Evolutionary conservation across 2,329 filamentous ascomycete species (phyloP).

Genomic region (Arthrobotrys megalospora): DNA sequence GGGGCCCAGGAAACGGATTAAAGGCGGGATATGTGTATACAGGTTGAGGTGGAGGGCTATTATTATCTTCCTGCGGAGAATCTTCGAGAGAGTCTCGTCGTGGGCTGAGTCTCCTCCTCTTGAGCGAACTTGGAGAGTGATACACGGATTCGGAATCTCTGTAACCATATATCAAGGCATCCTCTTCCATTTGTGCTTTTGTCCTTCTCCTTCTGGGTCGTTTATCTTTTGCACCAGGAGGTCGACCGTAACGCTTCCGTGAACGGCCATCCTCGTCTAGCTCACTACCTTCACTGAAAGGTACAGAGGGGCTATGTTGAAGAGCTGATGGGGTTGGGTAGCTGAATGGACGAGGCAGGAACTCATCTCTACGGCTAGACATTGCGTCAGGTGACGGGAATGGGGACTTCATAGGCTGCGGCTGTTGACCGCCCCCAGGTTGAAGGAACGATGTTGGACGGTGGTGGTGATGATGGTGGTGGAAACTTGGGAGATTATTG

Average conservation of each 20-base stretch:
- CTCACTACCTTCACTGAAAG: conserved; percentile 48
- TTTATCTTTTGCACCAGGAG: conserved; percentile 60
- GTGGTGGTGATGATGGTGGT: conserved; percentile 54
- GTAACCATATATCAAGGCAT: conserved; percentile 58
- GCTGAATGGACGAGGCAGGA: conserved; percentile 53
- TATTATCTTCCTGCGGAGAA: conserved; percentile 46
- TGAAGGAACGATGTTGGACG: conserved; percentile 42
- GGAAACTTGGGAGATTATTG: conserved; percentile 50
- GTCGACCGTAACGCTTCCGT: conserved; percentile 56
- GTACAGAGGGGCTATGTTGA: conserved; percentile 30
- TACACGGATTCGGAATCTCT: conserved; percentile 58
- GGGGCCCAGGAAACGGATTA: conserved; percentile 43
- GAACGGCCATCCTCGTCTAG: conserved; percentile 55
- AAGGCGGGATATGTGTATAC: conserved; percentile 51
- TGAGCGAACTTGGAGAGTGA: conserved; percentile 56
- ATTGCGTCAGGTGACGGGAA: conserved; percentile 57
- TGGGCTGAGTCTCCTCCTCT: conserved; percentile 53
- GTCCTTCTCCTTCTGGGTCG: conserved; percentile 55
- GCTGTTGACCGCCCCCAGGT: conserved; percentile 22
- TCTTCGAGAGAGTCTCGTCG: conserved; percentile 53
- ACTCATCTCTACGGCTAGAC: conserved; percentile 54
- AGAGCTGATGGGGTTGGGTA: conserved; percentile 32
- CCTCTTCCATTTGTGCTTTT: conserved; percentile 61
- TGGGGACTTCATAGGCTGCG: conserved; percentile 49
- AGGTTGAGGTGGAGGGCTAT: conserved; percentile 57